These are phyloP conservation scores for Phytophthora ohioensis DNA, from an alignment of 352 stramenopile genomes.

Conservation along the genomic window DNA sequence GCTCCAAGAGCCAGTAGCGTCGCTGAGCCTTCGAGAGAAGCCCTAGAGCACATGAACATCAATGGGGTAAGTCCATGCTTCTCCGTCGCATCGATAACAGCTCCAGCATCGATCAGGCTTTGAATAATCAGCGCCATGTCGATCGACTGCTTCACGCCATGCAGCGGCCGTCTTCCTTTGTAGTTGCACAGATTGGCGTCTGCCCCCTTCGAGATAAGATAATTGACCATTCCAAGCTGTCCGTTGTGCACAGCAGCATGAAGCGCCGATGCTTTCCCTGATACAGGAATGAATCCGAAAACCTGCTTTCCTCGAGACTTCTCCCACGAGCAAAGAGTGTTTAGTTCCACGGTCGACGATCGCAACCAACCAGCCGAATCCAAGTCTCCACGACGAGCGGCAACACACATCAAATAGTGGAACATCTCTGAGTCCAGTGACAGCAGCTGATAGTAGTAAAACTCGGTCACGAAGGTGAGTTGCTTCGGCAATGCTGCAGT, in stretches of 20 bases:
- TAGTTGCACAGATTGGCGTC: constrained; percentile 70
- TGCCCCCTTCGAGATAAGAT: constrained; percentile 59
- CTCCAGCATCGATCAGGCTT: constrained; percentile 59
- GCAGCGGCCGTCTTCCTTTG: constrained; percentile 69
- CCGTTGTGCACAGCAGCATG: constrained; percentile 72
- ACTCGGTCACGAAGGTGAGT: constrained; percentile 85
- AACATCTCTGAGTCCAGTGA: constrained; percentile 83
- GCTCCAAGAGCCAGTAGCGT: constrained; percentile 81
- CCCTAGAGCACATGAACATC: constrained; percentile 73
- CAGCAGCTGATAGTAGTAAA: constrained; percentile 88
- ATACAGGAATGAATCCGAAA: constrained; percentile 71
- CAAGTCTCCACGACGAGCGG: constrained; percentile 71
- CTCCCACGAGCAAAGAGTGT: constrained; percentile 77
- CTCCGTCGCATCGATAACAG: constrained; percentile 69
- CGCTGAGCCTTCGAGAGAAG: constrained; percentile 72
- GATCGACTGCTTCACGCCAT: constrained; percentile 60
- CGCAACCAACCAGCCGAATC: constrained; percentile 73
- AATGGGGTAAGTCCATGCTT: constrained; percentile 78
- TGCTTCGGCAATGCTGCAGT: constrained; percentile 78
- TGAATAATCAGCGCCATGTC: constrained; percentile 79
- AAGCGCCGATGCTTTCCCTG: constrained; percentile 61
- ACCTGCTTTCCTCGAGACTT: constrained; percentile 74
- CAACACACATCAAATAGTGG: constrained; percentile 79
- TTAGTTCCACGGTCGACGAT: constrained; percentile 64
- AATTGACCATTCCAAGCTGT: constrained; percentile 69